Evolutionary conservation across 2,329 filamentous ascomycete species (phyloP).

Genomic region (Fusarium oligoseptatum): DNA sequence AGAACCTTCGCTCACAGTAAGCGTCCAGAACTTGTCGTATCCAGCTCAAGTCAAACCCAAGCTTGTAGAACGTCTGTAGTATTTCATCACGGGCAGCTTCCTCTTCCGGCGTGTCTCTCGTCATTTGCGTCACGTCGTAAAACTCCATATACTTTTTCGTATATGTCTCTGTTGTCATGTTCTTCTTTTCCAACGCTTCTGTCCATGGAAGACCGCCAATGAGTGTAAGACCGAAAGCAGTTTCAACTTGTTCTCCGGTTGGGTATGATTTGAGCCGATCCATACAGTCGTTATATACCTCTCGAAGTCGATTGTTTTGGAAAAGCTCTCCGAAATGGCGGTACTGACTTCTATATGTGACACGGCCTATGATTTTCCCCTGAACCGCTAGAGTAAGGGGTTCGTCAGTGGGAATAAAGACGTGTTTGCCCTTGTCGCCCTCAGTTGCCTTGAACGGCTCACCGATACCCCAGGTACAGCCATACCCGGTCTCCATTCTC

Average conservation of each 20-base stretch:
- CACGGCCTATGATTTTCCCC: constrained; percentile 15
- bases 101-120: constrained; percentile 4
- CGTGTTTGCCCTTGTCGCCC: constrained; percentile 7
- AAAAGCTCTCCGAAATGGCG: constrained; percentile 25
- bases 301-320: neutral
- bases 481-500: constrained; percentile 29
- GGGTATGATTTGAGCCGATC: constrained; percentile 17
- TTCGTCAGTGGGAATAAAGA: neutral
- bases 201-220: constrained; percentile 22
- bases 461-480: constrained; percentile 34
- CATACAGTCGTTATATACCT: constrained; percentile 21
- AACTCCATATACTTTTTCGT: constrained; percentile 25
- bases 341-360: constrained; percentile 26
- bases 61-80: neutral
- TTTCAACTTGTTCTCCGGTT: constrained; percentile 28
- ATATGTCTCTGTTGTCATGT: constrained; percentile 20
- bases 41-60: constrained; percentile 23
- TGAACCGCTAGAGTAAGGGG: constrained; percentile 5
- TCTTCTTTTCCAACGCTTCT: neutral
- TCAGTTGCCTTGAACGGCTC: constrained; percentile 3
- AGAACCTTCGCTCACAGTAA: constrained; percentile 34
- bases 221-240: constrained; percentile 24
- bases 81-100: neutral
- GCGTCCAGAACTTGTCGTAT: constrained; percentile 1
- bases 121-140: constrained; percentile 11